Evolutionary conservation across 2,329 filamentous ascomycete species (phyloP).

Genomic region (Sporothrix globosa): DNA sequence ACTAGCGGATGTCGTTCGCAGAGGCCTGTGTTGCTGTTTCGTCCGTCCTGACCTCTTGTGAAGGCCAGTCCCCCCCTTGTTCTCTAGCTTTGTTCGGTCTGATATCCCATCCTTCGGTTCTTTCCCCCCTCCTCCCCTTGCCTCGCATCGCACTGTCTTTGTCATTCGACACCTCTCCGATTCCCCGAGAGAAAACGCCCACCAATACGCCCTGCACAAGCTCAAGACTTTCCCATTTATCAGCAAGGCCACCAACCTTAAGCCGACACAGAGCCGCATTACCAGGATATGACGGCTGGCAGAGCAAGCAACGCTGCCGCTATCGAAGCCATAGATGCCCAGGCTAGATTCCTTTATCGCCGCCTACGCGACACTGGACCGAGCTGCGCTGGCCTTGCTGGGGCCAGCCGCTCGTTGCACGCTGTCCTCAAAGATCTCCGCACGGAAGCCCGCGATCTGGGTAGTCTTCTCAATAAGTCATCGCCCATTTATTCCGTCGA

Average conservation of each 20-base stretch:
- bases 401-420: slow-evolving; percentile 57
- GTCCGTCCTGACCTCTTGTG: not conserved
- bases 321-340: slow-evolving; percentile 60
- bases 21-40: not conserved
- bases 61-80: not conserved
- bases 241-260: slow-evolving; percentile 24
- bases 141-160: slow-evolving; percentile 16
- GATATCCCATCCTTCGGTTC: not conserved
- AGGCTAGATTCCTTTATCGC: slow-evolving; percentile 59
- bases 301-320: slow-evolving; percentile 45
- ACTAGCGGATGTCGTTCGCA: slow-evolving; percentile 5
- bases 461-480: slow-evolving; percentile 56
- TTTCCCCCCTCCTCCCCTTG: not conserved
- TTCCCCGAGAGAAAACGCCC: slow-evolving; percentile 21
- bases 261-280: slow-evolving; percentile 21
- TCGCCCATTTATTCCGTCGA: slow-evolving; percentile 43
- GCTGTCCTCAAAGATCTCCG: slow-evolving; percentile 61
- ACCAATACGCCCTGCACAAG: slow-evolving; percentile 16
- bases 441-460: slow-evolving; percentile 59
- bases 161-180: slow-evolving; percentile 3
- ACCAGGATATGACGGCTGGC: slow-evolving; percentile 38
- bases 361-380: slow-evolving; percentile 55
- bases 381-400: slow-evolving; percentile 55
- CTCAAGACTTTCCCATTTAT: not conserved
- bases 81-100: not conserved